Base-by-base conservation (phyloP, 495 filamentous ascomycete species). In the Podospora tetraspora region DNA sequence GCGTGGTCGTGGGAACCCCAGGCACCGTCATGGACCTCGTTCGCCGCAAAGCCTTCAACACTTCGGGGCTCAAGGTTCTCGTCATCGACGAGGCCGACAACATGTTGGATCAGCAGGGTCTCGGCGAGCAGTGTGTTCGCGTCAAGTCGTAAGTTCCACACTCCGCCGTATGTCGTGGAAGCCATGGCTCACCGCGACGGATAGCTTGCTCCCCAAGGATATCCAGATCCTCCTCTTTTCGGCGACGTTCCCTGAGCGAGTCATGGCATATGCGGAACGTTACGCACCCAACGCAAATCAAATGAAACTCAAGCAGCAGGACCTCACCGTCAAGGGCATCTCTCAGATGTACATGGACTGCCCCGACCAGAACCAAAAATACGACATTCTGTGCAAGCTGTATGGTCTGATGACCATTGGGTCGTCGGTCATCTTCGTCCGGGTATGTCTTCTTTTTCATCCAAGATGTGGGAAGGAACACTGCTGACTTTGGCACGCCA, bases 321-420 rank as follows among this genome's bases (percentile, higher is more conserved):
- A 98, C 74, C 87, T 99, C 72, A 98, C 94, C 0, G 92, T 98
- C 66, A 92, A 96, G 73, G 94, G 95, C 7, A 99, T 99, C 77
- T 95, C 91, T 71, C 96, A 99, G 76, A 87, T 99, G 72, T 98
- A 92, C 74, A 91, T 99, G 79, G 96, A 99, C 76, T 97, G 93
- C 78, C 80, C 88, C 5, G 81, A 81, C 22, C 91, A 95, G 61
- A 79, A 89, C 13, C 86, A 92, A 72, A 99, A 99, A 75, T 99
- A 95, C 75, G 84, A 88, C 27, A 88, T 90, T 34, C 87, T 99
- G 16, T 90, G 96, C 71, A 89, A 92, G 76, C 89, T 99, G 21
- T 99, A 98, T 75, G 93, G 94, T 66, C 83, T 97, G 43, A 92
- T 97, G 85, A 97, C 93, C 12, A 92, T 97, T 67, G 93, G 92